Conservation (phyloP, 306 rosid species). For the Ziziphus jujuba region DNA sequence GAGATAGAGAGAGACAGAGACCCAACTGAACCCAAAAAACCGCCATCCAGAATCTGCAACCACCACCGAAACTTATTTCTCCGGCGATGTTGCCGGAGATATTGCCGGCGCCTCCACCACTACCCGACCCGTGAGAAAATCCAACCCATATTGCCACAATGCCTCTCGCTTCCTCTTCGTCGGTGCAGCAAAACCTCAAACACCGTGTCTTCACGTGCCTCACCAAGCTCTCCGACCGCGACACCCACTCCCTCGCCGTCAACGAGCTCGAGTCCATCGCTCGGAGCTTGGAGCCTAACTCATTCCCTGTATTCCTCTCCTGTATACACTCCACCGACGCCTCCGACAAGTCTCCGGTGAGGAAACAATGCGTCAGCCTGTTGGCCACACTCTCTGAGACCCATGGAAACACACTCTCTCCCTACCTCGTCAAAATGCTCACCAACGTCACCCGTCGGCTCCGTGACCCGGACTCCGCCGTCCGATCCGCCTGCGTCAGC, state of each 20-base stretch:
- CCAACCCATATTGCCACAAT: constrained; percentile 25
- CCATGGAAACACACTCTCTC: constrained; percentile 73
- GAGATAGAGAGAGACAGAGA: no score
- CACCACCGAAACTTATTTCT: neutral
- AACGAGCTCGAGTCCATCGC: constrained; percentile 76
- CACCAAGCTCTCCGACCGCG: constrained; percentile 95
- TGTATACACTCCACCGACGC: constrained; percentile 83
- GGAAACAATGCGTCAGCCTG: constrained; percentile 79
- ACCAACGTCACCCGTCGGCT: constrained; percentile 60
- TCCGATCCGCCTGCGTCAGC: constrained; percentile 85
- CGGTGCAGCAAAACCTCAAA: constrained; percentile 55
- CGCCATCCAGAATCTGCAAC: no score
- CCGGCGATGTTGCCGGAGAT: constrained; percentile 69
- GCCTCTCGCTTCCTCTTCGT: constrained; percentile 44
- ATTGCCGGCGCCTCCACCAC: constrained; percentile 24
- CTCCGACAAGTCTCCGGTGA: constrained; percentile 78
- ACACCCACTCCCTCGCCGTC: constrained; percentile 70
- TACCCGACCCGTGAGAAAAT: constrained; percentile 5
- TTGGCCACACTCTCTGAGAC: constrained; percentile 63
- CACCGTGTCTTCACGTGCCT: constrained; percentile 78
- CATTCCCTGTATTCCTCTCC: constrained; percentile 65
- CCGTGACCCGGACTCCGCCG: constrained; percentile 88
- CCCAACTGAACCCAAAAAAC: no score
- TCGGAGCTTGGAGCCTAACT: constrained; percentile 48
- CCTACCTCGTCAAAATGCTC: constrained; percentile 68